These are phyloP conservation scores for Beta macrorhiza DNA, from an alignment of 179 eudicot species.

Conservation along the genomic window DNA sequence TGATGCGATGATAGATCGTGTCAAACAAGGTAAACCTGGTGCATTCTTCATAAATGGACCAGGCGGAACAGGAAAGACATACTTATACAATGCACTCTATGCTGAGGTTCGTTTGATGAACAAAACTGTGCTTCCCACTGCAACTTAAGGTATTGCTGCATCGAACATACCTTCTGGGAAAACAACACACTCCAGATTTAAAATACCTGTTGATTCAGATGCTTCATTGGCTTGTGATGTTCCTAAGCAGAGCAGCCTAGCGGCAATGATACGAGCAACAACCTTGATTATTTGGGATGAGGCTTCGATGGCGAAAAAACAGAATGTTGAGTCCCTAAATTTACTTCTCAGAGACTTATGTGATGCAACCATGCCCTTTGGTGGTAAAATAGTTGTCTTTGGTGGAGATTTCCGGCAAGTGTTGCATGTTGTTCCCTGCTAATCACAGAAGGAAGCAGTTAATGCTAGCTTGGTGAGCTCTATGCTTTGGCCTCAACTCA, in stretches of 20 bases:
- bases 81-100: background rate
- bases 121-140: background rate
- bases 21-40: background rate
- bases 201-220: background rate
- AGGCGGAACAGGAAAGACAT: background rate
- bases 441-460: too few relatives aligned
- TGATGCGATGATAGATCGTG: background rate
- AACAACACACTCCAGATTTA: background rate
- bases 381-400: background rate
- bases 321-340: background rate
- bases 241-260: background rate
- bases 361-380: background rate
- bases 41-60: background rate
- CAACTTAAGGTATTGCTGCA: background rate
- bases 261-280: background rate
- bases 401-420: background rate
- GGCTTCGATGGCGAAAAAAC: background rate
- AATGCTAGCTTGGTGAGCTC: too few relatives aligned
- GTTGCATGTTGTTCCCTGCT: background rate
- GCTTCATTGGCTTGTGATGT: background rate
- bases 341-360: background rate
- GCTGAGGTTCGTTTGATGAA: background rate
- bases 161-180: background rate
- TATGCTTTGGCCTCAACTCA: too few relatives aligned
- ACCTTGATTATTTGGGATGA: constrained; percentile 8